phyloP scores from a whole-genome alignment of 306 rosid genomes.

The Rosa multiflora region DNA sequence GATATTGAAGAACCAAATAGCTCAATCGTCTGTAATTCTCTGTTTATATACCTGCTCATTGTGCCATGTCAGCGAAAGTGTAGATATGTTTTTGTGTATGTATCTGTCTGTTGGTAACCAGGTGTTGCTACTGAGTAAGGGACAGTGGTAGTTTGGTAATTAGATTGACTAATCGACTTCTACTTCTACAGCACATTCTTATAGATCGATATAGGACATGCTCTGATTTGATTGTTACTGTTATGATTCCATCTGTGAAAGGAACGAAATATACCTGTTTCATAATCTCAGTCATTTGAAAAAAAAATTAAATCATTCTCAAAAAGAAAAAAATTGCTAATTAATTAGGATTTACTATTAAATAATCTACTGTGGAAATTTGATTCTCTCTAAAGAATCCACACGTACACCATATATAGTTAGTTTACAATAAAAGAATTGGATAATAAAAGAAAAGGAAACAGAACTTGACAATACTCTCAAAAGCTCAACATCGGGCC shows the following conservation, averaged over 20 bases:
- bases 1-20: neutral
- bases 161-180: neutral
- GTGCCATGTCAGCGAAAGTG: constrained; percentile 15
- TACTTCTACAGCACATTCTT: neutral
- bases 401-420: no score
- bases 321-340: no score
- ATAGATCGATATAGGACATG: neutral
- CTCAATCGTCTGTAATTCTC: neutral
- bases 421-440: no score
- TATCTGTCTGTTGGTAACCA: neutral
- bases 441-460: neutral
- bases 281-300: neutral
- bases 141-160: constrained; percentile 5
- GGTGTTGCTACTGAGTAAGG: constrained; percentile 23
- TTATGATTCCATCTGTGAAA: neutral
- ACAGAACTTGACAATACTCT: neutral
- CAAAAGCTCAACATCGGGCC: no score
- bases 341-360: neutral
- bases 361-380: neutral
- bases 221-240: constrained; percentile 25
- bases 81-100: neutral
- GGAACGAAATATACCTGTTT: neutral
- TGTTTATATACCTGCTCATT: neutral
- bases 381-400: neutral
- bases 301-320: neutral